Evolutionary conservation across 169 alveolate species (phyloP).

Genomic region (Plasmodium gonderi): DNA sequence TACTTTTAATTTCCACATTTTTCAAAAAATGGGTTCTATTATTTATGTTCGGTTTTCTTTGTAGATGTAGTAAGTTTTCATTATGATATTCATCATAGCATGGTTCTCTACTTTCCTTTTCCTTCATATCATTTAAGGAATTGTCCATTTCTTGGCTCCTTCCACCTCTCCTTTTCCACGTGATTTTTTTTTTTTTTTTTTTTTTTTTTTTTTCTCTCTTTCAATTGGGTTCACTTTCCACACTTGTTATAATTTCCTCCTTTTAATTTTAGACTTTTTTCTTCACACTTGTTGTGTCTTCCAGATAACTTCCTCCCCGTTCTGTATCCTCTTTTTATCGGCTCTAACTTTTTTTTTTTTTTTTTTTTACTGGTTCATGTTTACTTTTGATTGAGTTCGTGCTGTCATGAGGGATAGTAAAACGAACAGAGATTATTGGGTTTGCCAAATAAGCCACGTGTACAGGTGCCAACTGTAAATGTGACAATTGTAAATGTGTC

Average conservation of each 20-base stretch:
- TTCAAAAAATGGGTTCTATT: constrained; percentile 26
- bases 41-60: constrained; percentile 25
- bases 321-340: background rate
- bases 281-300: too few species aligned
- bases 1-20: background rate
- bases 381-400: background rate
- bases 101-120: background rate
- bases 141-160: background rate
- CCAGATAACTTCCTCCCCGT: background rate
- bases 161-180: too few species aligned
- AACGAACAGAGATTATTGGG: too few species aligned
- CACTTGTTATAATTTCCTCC: too few species aligned
- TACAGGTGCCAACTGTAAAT: too few species aligned
- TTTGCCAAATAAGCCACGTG: too few species aligned
- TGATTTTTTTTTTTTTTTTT: too few species aligned
- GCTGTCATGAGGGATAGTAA: background rate
- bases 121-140: background rate
- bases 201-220: too few species aligned
- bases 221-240: too few species aligned
- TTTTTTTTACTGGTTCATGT: background rate
- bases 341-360: background rate
- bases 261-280: too few species aligned
- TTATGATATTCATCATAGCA: constrained; percentile 34
- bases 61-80: constrained; percentile 19
- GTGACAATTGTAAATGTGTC: background rate